phyloP scores from a whole-genome alignment of 345 rosid genomes.

The Eucalyptus decipiens region DNA sequence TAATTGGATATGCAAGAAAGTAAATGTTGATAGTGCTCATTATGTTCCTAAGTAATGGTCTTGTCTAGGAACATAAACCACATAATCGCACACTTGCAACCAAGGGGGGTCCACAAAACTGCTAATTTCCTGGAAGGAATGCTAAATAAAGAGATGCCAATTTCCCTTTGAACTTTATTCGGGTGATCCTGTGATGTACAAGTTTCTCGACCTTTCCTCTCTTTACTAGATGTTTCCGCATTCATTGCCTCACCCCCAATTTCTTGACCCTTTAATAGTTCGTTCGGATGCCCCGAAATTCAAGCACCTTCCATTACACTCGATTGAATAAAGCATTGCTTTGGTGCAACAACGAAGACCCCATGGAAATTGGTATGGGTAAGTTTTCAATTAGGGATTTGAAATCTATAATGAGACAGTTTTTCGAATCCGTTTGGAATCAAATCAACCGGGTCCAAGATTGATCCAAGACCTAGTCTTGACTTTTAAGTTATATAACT shows the following conservation, averaged over 20 bases:
- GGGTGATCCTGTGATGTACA: neutral
- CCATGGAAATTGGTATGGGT: neutral
- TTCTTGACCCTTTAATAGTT: neutral
- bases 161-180: neutral
- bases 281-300: neutral
- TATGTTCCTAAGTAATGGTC: neutral
- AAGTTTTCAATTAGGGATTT: neutral
- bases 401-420: fast-evolving
- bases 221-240: neutral
- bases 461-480: neutral
- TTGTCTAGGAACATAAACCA: neutral
- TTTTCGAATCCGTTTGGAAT: neutral
- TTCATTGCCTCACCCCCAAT: neutral
- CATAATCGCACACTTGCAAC: neutral
- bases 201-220: neutral
- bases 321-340: neutral
- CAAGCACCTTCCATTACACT: neutral
- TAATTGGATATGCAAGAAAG: neutral
- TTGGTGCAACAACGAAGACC: neutral
- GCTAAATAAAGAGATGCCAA: neutral
- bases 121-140: neutral
- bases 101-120: neutral
- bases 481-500: neutral
- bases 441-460: neutral
- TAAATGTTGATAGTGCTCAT: neutral